A percentile compares a stretch with the other conserved stretches of the same genome.
phyloP scores from a whole-genome alignment of 192 early-diverging fungal species.

The Coemansia sp. region DNA sequence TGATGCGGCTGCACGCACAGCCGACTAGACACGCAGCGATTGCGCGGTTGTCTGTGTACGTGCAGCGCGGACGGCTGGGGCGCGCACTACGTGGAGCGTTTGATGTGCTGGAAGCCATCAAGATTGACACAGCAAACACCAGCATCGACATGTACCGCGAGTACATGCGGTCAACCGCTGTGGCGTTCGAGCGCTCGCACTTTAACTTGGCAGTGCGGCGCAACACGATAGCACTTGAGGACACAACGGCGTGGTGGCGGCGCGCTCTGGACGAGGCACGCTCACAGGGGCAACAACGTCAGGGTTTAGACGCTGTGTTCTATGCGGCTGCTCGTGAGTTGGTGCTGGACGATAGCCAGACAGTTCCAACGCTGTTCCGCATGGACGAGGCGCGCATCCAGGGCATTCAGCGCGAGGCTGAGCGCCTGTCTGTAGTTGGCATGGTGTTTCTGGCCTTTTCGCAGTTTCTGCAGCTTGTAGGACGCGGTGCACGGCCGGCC shows the following conservation, averaged over 20 bases:
- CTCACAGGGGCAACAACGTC: not conserved
- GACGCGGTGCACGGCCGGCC: conserved; percentile 14
- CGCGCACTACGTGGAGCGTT: conserved; percentile 71
- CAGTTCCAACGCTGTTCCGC: conserved; percentile 37
- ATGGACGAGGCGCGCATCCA: conserved; percentile 51
- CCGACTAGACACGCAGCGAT: conserved; percentile 65
- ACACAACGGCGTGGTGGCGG: conserved; percentile 47
- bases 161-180: conserved; percentile 66
- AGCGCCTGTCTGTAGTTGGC: conserved; percentile 41
- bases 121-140: conserved; percentile 63
- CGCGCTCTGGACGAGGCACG: conserved; percentile 18
- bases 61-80: conserved; percentile 60
- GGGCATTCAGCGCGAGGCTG: conserved; percentile 34
- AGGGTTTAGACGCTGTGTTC: conserved; percentile 33
- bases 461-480: conserved; percentile 41
- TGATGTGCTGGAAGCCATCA: conserved; percentile 60
- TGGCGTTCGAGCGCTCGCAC: conserved; percentile 68
- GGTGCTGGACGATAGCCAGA: conserved; percentile 41
- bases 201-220: conserved; percentile 53
- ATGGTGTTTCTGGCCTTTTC: conserved; percentile 41
- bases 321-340: conserved; percentile 31
- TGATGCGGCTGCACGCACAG: conserved; percentile 69
- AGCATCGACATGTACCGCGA: conserved; percentile 66
- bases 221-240: conserved; percentile 16
- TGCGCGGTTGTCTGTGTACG: conserved; percentile 59